Percentiles rank a stretch among this genome's conserved stretches.
phyloP scores from a whole-genome alignment of 257 asterid genomes.

The Przewalskia tangutica region DNA sequence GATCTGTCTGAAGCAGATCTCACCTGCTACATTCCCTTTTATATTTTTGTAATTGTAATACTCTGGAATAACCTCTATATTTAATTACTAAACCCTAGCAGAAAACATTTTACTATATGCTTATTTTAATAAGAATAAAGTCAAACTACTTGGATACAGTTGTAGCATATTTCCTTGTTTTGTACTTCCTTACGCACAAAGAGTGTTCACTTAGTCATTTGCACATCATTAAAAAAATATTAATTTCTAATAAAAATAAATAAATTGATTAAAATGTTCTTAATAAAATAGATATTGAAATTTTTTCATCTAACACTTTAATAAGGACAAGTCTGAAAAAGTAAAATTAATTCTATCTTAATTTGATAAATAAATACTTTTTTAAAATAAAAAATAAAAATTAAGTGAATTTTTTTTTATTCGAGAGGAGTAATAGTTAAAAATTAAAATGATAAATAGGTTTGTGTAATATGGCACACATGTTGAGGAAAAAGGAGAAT shows the following conservation, averaged over 20 bases:
- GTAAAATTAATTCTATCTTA: no score
- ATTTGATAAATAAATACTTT: no score
- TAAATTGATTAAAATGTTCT: no score
- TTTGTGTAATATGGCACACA: slow-evolving; percentile 21
- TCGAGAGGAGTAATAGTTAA: not conserved
- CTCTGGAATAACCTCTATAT: not conserved
- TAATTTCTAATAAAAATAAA: no score
- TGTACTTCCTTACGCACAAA: not conserved
- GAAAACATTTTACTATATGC: not conserved
- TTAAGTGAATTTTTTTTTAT: no score
- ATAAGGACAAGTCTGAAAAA: no score
- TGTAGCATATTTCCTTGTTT: not conserved
- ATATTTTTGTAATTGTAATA: not conserved
- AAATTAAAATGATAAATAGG: not conserved
- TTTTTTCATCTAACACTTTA: no score
- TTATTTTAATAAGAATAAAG: not conserved
- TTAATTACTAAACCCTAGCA: not conserved
- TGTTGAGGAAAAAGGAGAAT: slow-evolving; percentile 11
- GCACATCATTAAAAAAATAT: no score
- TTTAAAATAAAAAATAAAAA: no score
- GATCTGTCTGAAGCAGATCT: slow-evolving; percentile 9
- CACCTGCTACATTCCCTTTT: slow-evolving; percentile 12
- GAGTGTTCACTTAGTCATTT: no score
- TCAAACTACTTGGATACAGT: not conserved
- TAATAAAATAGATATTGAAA: no score